Conservation (phyloP, 805 yeast species). For the Tetrapisispora nanseiensis region DNA sequence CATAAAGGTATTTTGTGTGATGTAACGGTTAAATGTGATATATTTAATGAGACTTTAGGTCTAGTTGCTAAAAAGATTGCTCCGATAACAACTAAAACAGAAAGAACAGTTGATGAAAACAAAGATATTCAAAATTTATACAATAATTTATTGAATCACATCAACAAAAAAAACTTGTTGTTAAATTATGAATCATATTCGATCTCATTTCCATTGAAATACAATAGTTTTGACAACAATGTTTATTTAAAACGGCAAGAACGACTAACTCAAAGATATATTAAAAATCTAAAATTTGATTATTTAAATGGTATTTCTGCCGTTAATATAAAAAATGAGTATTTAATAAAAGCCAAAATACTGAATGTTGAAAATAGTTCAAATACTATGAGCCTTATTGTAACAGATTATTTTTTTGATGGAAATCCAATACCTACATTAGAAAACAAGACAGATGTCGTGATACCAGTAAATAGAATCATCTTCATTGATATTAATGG, state of each 20-base stretch:
- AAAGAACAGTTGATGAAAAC: background rate
- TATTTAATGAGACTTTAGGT: constrained; percentile 15
- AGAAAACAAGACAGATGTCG: background rate
- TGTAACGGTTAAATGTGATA: constrained; percentile 12
- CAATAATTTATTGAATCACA: background rate
- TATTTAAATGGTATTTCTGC: constrained; percentile 1
- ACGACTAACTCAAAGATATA: background rate
- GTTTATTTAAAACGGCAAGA: constrained; percentile 1
- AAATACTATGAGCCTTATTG: background rate
- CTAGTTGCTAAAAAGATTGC: constrained; percentile 15
- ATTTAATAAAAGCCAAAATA: background rate
- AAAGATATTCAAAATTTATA: background rate
- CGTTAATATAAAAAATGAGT: background rate
- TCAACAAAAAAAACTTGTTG: background rate
- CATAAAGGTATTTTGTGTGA: constrained; percentile 20
- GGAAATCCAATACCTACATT: background rate
- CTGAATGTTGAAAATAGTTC: background rate
- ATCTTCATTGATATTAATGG: background rate
- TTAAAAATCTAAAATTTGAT: constrained; percentile 1
- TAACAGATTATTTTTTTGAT: background rate
- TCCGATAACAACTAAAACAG: constrained; percentile 8
- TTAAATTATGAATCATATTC: background rate
- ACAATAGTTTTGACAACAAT: background rate
- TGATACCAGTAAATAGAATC: background rate
- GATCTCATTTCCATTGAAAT: background rate